Conservation (phyloP, 345 rosid species). For the Rhodamnia argentea region DNA sequence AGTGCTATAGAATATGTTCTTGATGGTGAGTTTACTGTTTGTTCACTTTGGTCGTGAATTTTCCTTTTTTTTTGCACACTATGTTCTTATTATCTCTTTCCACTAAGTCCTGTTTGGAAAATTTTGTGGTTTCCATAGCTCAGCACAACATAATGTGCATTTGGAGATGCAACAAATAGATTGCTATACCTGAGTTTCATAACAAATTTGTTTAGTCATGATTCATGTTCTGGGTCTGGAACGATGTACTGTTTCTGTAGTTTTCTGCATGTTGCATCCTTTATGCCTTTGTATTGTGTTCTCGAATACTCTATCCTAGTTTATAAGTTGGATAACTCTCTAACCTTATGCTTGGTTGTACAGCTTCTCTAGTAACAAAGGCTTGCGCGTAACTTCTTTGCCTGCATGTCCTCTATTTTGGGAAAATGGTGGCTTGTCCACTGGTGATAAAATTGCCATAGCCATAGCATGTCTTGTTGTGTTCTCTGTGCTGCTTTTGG, state of each 20-base stretch:
- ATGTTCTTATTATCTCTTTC: background rate
- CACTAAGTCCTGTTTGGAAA: background rate
- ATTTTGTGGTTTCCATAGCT: background rate
- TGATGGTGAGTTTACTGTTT: too few species aligned
- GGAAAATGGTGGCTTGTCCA: conserved; percentile 77
- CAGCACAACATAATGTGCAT: background rate
- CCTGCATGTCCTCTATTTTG: conserved; percentile 76
- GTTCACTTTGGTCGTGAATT: too few species aligned
- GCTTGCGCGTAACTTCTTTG: conserved; percentile 79
- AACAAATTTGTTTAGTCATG: background rate
- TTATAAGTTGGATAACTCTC: background rate
- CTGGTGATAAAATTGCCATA: conserved; percentile 68
- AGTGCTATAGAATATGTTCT: too few species aligned
- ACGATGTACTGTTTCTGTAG: background rate
- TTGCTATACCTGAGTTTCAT: background rate
- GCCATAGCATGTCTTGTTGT: conserved; percentile 45
- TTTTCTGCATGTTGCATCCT: background rate
- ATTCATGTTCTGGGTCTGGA: background rate
- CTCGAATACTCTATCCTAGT: background rate
- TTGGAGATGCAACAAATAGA: background rate
- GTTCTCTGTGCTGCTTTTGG: conserved; percentile 27
- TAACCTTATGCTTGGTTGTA: background rate
- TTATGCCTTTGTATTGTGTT: background rate
- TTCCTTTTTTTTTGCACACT: background rate
- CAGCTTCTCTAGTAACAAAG: conserved; percentile 95